Base-by-base conservation (phyloP, 2,329 filamentous ascomycete genomes). In the Phialophora chinensis region DNA sequence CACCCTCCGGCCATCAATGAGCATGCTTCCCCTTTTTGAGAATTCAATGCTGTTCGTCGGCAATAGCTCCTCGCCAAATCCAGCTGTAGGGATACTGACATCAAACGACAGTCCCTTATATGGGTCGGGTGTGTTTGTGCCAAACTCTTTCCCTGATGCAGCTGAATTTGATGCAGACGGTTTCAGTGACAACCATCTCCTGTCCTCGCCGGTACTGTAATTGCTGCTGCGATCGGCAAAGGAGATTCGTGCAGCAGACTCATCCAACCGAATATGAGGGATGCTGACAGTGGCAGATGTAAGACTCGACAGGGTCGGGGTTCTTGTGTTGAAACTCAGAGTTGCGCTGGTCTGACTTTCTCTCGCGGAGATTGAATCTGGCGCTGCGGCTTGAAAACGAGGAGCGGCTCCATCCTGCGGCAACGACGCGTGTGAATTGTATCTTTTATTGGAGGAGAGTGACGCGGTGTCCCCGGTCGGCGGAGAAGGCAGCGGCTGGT, bases 21-120 rank as follows among this genome's bases (percentile, higher is more conserved):
- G 75, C 75, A 88, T 80, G 76, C 86, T 88, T 60, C 87, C 87
- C 63, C 86, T 79, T 63, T 84, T 86, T 12, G 86, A 87, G 71
- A 89, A 89, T 54, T 83, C 81, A 68, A 89, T 76, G 49, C 83
- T 80, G 60, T 81, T 80, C 44, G 81, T 76, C 17, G 79, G 80
- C 62, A 88, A 75, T 47, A 84, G 85, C 65, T 85, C 84, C 55
- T 63, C 61, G 33, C 87, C 80, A 62, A 78, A 80, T 42, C 80
- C 80, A 2, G 81, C 83, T 29, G 59, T 52, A 4, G 87, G 86
- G 65, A 88, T 87, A 33, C 61, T 62, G 42, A 70, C 66, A 67
- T 84, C 79, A 68, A 86, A 80, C 47, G 83, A 80, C 25, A 61
- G 33, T 38, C 47, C 80, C 62, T 79, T 77, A 73, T 85, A 86